Conservation (phyloP, 2,329 filamentous ascomycete species). For the Ascochyta fabae region DNA sequence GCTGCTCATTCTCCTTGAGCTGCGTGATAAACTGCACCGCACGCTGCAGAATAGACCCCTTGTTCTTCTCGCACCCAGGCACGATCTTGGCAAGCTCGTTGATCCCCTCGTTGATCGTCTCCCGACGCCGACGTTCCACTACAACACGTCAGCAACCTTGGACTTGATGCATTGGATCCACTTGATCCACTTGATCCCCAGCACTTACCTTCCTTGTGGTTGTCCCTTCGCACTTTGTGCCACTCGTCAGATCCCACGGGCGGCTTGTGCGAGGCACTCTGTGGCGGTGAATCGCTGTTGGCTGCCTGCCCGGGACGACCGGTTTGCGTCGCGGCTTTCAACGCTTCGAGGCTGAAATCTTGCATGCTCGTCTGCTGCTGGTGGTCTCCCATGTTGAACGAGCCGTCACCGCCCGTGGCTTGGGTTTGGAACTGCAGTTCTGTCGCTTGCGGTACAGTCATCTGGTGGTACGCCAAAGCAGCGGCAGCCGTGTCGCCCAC, state of each 20-base stretch:
- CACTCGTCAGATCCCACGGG: conserved; percentile 96
- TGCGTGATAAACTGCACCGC: conserved; percentile 94
- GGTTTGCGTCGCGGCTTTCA: conserved; percentile 56
- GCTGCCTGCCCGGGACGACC: conserved; percentile 53
- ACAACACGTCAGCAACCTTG: conserved; percentile 14
- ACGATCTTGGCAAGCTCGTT: conserved; percentile 98
- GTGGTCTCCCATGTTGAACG: conserved; percentile 54
- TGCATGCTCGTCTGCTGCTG: conserved; percentile 49
- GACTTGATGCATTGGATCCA: background rate
- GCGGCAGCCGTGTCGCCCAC: conserved; percentile 67
- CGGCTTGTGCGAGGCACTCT: conserved; percentile 65
- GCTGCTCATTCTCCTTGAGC: conserved; percentile 89
- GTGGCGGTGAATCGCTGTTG: conserved; percentile 46
- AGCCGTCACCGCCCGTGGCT: conserved; percentile 51
- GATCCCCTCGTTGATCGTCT: conserved; percentile 99
- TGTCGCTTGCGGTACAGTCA: conserved; percentile 63
- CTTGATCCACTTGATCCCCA: background rate
- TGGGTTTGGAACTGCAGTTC: conserved; percentile 60
- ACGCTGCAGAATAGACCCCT: conserved; percentile 92
- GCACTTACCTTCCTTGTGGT: conserved; percentile 91
- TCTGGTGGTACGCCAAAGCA: conserved; percentile 59
- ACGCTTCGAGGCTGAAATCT: conserved; percentile 56
- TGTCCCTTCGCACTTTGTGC: conserved; percentile 96
- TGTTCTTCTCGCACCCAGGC: conserved; percentile 98
- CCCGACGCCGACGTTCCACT: conserved; percentile 95